Evolutionary conservation across 2,329 filamentous ascomycete species (phyloP).

Genomic region (Paraconiothyrium sp.): DNA sequence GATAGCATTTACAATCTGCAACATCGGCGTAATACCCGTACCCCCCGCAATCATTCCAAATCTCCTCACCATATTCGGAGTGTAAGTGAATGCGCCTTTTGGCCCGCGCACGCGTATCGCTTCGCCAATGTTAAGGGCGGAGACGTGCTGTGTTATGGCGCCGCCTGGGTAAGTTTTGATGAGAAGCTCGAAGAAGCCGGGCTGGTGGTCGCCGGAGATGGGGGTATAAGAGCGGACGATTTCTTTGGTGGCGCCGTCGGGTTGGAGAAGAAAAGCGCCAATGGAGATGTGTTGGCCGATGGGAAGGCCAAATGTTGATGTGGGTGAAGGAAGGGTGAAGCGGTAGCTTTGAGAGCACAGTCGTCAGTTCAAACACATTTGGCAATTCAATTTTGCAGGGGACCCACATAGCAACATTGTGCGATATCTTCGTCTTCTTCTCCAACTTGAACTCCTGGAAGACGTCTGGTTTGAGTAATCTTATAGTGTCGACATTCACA

Average conservation of each 20-base stretch:
- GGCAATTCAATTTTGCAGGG: too few species aligned
- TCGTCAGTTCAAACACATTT: too few species aligned
- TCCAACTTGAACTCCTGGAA: constrained; percentile 94
- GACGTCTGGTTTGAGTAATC: constrained; percentile 81
- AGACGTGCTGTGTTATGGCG: constrained; percentile 95
- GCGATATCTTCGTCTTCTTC: constrained; percentile 94
- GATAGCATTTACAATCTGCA: constrained; percentile 93
- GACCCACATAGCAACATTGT: constrained; percentile 93
- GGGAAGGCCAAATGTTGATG: constrained; percentile 88
- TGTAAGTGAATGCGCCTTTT: constrained; percentile 98
- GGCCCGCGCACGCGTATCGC: constrained; percentile 90
- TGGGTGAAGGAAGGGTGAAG: constrained; percentile 81
- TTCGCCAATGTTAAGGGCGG: constrained; percentile 77
- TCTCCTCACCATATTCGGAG: constrained; percentile 92
- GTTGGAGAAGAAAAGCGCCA: constrained; percentile 61
- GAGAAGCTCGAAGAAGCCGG: constrained; percentile 92
- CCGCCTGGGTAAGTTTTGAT: constrained; percentile 98
- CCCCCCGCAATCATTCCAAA: constrained; percentile 99
- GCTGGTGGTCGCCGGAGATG: constrained; percentile 56
- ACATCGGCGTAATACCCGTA: constrained; percentile 98
- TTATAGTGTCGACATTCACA: not conserved
- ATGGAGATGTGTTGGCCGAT: constrained; percentile 99
- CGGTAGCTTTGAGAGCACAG: constrained; percentile 72
- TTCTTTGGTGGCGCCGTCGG: constrained; percentile 46
- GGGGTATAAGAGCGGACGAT: constrained; percentile 55